Percentiles rank a stretch among this genome's conserved stretches.
phyloP scores from a whole-genome alignment of 2,329 filamentous ascomycete genomes.

The Parafenestella ontariensis region DNA sequence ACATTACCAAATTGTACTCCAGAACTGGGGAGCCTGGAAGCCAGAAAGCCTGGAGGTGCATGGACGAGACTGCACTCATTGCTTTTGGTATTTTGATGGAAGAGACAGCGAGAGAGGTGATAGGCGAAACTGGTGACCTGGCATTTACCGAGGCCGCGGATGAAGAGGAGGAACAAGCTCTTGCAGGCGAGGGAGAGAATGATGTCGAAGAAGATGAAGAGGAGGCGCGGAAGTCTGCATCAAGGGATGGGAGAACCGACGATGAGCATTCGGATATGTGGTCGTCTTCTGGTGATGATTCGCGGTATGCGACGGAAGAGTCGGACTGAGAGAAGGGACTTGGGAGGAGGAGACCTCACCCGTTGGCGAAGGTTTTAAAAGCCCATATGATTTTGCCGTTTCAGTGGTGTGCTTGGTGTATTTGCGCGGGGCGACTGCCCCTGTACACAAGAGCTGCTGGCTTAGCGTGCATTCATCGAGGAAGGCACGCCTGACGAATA shows the following conservation, averaged over 20 bases:
- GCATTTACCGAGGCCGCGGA: constrained; percentile 69
- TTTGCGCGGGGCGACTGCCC: constrained; percentile 2
- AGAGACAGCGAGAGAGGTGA: constrained; percentile 66
- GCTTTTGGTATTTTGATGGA: constrained; percentile 78
- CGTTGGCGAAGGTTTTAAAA: neutral
- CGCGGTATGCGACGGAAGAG: constrained; percentile 14
- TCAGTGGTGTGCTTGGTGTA: neutral
- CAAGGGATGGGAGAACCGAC: neutral
- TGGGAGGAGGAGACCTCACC: neutral
- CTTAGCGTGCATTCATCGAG: neutral
- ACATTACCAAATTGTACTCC: constrained; percentile 71
- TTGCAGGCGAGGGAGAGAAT: constrained; percentile 4
- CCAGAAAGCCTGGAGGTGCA: constrained; percentile 61
- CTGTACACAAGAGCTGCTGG: neutral
- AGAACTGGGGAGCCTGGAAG: constrained; percentile 21
- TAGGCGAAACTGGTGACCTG: constrained; percentile 72
- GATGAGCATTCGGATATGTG: neutral
- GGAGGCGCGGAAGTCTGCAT: neutral
- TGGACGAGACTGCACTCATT: constrained; percentile 80
- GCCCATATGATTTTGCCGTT: too few species aligned
- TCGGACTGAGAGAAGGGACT: constrained; percentile 6
- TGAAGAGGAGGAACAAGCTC: constrained; percentile 20
- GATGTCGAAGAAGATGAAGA: neutral
- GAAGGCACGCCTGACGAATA: neutral
- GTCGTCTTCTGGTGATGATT: constrained; percentile 12